Evolutionary conservation across 2,329 filamentous ascomycete species (phyloP).

Genomic region (Epichloe hybrida): DNA sequence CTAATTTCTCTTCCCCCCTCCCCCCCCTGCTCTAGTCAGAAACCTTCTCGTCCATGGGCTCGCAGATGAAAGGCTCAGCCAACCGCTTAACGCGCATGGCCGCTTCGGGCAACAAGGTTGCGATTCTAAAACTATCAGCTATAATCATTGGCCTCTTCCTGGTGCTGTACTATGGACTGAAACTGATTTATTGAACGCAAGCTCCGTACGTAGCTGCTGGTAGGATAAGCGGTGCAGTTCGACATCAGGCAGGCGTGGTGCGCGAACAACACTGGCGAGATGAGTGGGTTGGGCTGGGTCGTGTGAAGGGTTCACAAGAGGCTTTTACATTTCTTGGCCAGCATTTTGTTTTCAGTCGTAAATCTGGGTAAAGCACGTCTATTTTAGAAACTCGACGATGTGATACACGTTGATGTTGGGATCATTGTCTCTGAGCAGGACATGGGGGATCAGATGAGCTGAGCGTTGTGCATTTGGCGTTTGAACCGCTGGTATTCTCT

Average conservation of each 20-base stretch:
- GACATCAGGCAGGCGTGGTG: neutral
- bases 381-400: neutral
- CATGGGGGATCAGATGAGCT: neutral
- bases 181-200: conserved; percentile 43
- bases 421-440: neutral
- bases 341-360: neutral
- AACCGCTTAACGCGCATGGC: conserved; percentile 80
- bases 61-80: conserved; percentile 72
- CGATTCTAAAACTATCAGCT: conserved; percentile 76
- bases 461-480: neutral
- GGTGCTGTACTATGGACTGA: conserved; percentile 59
- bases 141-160: conserved; percentile 65
- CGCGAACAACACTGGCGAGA: neutral
- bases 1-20: neutral
- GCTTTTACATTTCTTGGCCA: neutral
- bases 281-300: neutral
- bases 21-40: conserved; percentile 45
- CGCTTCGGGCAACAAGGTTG: conserved; percentile 76
- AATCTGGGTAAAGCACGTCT: neutral
- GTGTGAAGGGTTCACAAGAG: neutral
- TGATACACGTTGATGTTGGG: neutral
- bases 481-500: neutral
- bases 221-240: neutral
- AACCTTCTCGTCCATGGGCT: conserved; percentile 79
- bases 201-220: too few relatives aligned